These are phyloP conservation scores for Alternaria solani DNA, from an alignment of 2,329 filamentous ascomycete species.

Conservation along the genomic window DNA sequence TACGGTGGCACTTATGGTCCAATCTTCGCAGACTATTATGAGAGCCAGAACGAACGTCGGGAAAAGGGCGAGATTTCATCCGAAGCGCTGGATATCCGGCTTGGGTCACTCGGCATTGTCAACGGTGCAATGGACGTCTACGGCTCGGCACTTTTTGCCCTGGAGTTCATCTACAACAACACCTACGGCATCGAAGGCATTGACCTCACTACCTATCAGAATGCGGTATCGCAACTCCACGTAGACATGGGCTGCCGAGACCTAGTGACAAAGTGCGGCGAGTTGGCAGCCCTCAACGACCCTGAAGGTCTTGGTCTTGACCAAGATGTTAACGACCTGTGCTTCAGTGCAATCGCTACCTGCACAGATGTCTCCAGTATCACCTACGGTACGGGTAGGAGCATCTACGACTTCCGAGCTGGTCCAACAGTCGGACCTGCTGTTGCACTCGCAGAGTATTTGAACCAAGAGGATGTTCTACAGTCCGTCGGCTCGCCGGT, in stretches of 20 bases:
- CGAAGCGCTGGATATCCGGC: constrained; percentile 65
- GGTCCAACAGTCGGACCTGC: constrained; percentile 46
- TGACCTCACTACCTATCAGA: constrained; percentile 59
- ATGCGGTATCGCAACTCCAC: constrained; percentile 58
- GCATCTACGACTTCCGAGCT: constrained; percentile 58
- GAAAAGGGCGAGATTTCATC: constrained; percentile 60
- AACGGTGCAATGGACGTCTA: constrained; percentile 75
- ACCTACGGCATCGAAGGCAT: constrained; percentile 70
- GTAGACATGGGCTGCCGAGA: constrained; percentile 62
- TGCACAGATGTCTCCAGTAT: constrained; percentile 29
- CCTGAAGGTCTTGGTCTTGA: constrained; percentile 47
- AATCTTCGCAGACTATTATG: constrained; percentile 65
- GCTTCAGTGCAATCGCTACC: constrained; percentile 24
- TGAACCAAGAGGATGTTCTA: constrained; percentile 58
- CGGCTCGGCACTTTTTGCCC: constrained; percentile 66
- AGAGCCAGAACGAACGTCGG: constrained; percentile 68
- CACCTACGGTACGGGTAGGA: constrained; percentile 33
- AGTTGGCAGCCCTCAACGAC: constrained; percentile 38
- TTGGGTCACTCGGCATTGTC: constrained; percentile 72
- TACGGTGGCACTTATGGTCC: constrained; percentile 76
- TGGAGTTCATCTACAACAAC: constrained; percentile 68
- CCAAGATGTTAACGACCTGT: constrained; percentile 36
- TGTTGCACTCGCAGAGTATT: constrained; percentile 60
- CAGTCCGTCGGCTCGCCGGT: constrained; percentile 60
- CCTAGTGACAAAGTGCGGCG: constrained; percentile 46